Percentiles rank a stretch among this genome's conserved stretches.
phyloP scores from a whole-genome alignment of 768 basidiomycete genomes.

The Agrocybe praecox region DNA sequence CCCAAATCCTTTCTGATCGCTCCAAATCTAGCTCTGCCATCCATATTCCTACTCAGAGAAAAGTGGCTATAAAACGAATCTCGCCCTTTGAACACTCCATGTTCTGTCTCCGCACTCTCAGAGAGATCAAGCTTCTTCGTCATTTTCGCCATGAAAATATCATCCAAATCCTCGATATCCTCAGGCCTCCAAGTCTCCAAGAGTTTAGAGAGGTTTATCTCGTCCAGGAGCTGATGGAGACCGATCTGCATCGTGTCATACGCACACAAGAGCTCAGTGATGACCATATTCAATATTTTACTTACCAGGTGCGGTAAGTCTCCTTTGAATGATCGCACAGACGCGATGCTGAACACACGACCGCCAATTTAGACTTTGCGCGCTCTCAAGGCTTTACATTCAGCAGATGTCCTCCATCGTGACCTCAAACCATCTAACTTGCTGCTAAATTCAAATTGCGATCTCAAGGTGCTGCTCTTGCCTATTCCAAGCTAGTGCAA shows the following conservation, averaged over 20 bases:
- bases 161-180: slow-evolving; percentile 95
- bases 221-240: slow-evolving; percentile 81
- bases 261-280: slow-evolving; percentile 92
- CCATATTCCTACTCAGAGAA: slow-evolving; percentile 74
- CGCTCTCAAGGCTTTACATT: slow-evolving; percentile 93
- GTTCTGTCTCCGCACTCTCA: slow-evolving; percentile 84
- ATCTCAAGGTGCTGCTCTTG: slow-evolving; percentile 71
- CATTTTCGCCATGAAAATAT: slow-evolving; percentile 89
- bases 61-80: slow-evolving; percentile 96
- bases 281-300: slow-evolving; percentile 96
- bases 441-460: slow-evolving; percentile 94
- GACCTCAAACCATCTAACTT: slow-evolving; percentile 97
- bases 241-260: slow-evolving; percentile 95
- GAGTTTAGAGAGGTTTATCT: slow-evolving; percentile 80
- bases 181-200: slow-evolving; percentile 71
- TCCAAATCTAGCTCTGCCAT: slow-evolving; percentile 60
- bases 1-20: slow-evolving; percentile 15
- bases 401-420: slow-evolving; percentile 92
- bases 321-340: not conserved
- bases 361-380: slow-evolving; percentile 65
- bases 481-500: slow-evolving; percentile 2
- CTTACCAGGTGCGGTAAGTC: slow-evolving; percentile 74
- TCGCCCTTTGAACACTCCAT: slow-evolving; percentile 93
- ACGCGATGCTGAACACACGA: slow-evolving; percentile 5
- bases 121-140: slow-evolving; percentile 92